Evolutionary conservation across 805 yeast genomes (phyloP).

Genomic region (Ogataea pini): DNA sequence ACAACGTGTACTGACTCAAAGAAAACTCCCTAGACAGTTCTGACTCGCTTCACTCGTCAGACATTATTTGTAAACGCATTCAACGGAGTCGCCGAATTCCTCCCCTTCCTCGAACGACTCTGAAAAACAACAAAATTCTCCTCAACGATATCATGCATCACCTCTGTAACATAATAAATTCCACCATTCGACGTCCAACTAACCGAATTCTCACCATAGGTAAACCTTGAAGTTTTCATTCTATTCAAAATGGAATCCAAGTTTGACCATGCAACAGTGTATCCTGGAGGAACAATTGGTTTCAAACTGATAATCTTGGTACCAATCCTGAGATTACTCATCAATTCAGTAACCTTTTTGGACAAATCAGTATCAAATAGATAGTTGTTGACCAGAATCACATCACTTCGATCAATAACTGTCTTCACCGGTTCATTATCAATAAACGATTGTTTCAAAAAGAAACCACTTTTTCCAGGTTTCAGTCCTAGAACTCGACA

Average conservation of each 20-base stretch:
- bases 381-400: slow-evolving; percentile 79
- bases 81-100: slow-evolving; percentile 25
- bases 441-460: slow-evolving; percentile 70
- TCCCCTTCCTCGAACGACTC: slow-evolving; percentile 27
- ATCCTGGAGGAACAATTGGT: slow-evolving; percentile 76
- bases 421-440: slow-evolving; percentile 57
- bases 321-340: slow-evolving; percentile 67
- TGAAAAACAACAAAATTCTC: slow-evolving; percentile 35
- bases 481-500: slow-evolving; percentile 63
- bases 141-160: slow-evolving; percentile 39
- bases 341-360: slow-evolving; percentile 59
- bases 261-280: slow-evolving; percentile 58
- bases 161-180: slow-evolving; percentile 74
- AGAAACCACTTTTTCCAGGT: slow-evolving; percentile 56
- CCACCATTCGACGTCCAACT: slow-evolving; percentile 91
- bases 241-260: slow-evolving; percentile 61
- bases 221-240: slow-evolving; percentile 60
- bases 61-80: slow-evolving; percentile 38
- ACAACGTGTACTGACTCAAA: no score
- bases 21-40: no score
- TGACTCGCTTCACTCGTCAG: slow-evolving; percentile 7
- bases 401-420: slow-evolving; percentile 62
- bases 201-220: slow-evolving; percentile 70
- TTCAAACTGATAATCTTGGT: slow-evolving; percentile 77
- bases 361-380: slow-evolving; percentile 78